phyloP scores from a whole-genome alignment of 73 alveolate genomes.

The Durusdinium trenchii region DNA sequence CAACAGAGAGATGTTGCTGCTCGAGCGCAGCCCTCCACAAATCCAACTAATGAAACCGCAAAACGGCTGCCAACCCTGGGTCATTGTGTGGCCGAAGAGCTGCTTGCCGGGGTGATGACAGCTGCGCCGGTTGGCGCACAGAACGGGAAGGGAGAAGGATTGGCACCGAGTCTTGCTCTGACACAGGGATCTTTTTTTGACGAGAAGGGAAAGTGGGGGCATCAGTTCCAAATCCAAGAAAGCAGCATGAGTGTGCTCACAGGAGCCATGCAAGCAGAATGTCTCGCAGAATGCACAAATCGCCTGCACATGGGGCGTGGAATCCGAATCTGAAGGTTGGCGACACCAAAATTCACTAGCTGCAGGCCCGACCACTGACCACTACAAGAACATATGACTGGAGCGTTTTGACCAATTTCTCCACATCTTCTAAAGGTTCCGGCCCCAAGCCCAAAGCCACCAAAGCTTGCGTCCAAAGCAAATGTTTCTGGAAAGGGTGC shows the following conservation, averaged over 20 bases:
- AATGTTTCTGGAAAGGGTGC: not conserved
- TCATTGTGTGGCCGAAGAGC: no score
- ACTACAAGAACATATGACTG: not conserved
- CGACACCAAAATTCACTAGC: not conserved
- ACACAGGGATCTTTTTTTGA: no score
- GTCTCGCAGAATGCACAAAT: not conserved
- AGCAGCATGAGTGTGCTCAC: conserved; percentile 34
- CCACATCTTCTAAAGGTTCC: not conserved
- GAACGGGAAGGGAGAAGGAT: no score
- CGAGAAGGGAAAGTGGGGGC: not conserved
- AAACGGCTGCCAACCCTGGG: no score
- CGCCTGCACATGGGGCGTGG: not conserved
- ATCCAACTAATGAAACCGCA: no score
- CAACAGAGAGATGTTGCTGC: no score
- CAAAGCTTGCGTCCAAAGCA: not conserved
- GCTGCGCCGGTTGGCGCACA: no score
- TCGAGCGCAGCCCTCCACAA: no score
- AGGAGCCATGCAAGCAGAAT: conserved; percentile 10
- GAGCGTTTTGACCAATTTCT: not conserved
- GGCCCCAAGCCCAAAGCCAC: no score
- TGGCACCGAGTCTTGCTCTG: no score
- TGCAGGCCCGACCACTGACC: not conserved
- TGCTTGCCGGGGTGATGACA: no score
- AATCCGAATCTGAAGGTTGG: not conserved
- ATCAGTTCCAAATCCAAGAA: not conserved